Evolutionary conservation across 805 yeast genomes (phyloP).

Genomic region (Candida khao-thaluensis): DNA sequence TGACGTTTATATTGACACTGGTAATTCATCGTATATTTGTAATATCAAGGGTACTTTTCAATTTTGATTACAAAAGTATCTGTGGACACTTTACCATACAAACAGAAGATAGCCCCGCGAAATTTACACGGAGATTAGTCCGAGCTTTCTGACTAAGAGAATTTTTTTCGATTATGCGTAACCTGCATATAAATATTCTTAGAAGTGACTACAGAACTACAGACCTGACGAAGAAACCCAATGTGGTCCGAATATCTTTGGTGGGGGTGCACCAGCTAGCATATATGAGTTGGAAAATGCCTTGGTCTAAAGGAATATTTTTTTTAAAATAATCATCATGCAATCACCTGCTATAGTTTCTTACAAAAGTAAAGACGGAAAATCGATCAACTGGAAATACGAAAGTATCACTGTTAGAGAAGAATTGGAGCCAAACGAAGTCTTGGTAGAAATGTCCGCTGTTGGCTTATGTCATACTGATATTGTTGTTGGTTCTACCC

Average conservation of each 20-base stretch:
- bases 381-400: constrained; percentile 9
- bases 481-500: constrained; percentile 1
- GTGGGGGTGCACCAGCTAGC: neutral
- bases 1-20: no score
- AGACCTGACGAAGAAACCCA: neutral
- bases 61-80: no score
- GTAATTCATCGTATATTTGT: no score
- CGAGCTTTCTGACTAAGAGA: neutral
- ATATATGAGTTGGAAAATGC: neutral
- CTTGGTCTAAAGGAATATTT: neutral
- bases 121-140: neutral
- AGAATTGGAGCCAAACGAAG: constrained; percentile 9
- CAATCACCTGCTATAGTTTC: constrained; percentile 11
- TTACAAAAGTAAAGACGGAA: constrained; percentile 9
- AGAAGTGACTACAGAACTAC: neutral
- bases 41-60: no score
- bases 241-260: no score
- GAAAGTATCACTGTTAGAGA: constrained; percentile 11
- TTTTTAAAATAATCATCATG: neutral
- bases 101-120: neutral
- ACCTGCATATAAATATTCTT: neutral
- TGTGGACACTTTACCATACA: no score
- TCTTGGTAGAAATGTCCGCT: constrained; percentile 10
- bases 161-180: neutral
- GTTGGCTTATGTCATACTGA: constrained; percentile 14